Conservation (phyloP, 768 basidiomycete genomes). For the Tulasnella sp. region DNA sequence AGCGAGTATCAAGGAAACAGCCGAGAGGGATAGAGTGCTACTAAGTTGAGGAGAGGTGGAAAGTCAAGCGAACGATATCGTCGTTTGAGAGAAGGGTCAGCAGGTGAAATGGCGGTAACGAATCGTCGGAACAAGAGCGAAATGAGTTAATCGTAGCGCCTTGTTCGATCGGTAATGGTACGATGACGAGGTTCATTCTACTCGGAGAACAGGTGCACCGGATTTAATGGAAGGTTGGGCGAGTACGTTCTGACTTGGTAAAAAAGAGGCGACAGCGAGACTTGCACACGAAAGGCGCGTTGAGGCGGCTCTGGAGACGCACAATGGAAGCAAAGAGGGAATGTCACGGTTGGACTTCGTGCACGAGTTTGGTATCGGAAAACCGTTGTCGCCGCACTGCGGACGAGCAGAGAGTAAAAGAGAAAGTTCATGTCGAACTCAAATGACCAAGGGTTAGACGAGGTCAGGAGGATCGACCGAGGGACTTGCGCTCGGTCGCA, state of each 20-base stretch:
- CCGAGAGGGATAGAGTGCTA: neutral
- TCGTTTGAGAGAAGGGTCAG: neutral
- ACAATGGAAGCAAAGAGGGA: neutral
- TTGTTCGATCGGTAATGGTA: neutral
- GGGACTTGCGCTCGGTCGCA: constrained; percentile 2
- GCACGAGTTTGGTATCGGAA: neutral
- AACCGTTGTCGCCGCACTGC: constrained; percentile 6
- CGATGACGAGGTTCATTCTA: neutral
- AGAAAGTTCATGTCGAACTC: constrained; percentile 6
- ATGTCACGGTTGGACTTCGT: neutral
- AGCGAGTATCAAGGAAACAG: neutral
- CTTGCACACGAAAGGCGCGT: neutral
- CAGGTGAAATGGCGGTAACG: neutral
- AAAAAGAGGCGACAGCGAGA: neutral
- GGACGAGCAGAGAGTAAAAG: neutral
- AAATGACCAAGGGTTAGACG: neutral
- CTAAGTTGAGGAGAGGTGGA: neutral
- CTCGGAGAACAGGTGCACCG: neutral
- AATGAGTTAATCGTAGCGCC: neutral
- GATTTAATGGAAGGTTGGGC: neutral
- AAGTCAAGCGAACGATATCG: neutral
- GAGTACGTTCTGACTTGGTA: neutral
- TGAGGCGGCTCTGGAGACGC: neutral
- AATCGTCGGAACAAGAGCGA: neutral
- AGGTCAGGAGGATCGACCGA: constrained; percentile 6